phyloP scores from a whole-genome alignment of 2,329 filamentous ascomycete species.

The Penicillium sp. region DNA sequence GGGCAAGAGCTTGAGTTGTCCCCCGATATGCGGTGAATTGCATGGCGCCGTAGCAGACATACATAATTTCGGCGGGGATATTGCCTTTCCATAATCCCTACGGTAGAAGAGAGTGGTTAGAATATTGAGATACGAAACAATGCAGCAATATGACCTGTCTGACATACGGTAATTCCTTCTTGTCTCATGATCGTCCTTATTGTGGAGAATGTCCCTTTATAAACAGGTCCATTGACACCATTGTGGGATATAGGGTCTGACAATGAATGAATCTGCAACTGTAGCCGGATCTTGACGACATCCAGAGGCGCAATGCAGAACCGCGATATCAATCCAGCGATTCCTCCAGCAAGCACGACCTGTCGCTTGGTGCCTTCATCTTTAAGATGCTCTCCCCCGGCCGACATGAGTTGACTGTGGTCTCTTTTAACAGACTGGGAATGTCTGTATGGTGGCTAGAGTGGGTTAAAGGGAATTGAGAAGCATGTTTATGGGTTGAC shows the following conservation, averaged over 20 bases:
- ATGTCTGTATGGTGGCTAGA: background rate
- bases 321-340: conserved; percentile 85
- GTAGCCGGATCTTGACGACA: conserved; percentile 95
- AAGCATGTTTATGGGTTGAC: conserved; percentile 1
- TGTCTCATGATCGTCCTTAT: conserved; percentile 70
- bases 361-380: conserved; percentile 69
- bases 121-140: background rate
- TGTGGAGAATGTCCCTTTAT: conserved; percentile 74
- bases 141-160: background rate
- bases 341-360: conserved; percentile 62
- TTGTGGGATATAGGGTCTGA: conserved; percentile 65
- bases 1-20: conserved; percentile 63
- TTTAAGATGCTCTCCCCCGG: conserved; percentile 60
- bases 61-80: conserved; percentile 89
- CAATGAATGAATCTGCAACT: conserved; percentile 83
- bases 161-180: conserved; percentile 68
- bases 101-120: background rate
- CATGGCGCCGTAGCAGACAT: conserved; percentile 81
- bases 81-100: conserved; percentile 93
- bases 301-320: conserved; percentile 95
- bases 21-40: conserved; percentile 89
- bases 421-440: conserved; percentile 13
- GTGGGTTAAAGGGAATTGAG: background rate
- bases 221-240: conserved; percentile 43
- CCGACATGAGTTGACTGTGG: conserved; percentile 56